These are phyloP conservation scores for Lactarius akahatsu DNA, from an alignment of 768 basidiomycete species.

Conservation along the genomic window DNA sequence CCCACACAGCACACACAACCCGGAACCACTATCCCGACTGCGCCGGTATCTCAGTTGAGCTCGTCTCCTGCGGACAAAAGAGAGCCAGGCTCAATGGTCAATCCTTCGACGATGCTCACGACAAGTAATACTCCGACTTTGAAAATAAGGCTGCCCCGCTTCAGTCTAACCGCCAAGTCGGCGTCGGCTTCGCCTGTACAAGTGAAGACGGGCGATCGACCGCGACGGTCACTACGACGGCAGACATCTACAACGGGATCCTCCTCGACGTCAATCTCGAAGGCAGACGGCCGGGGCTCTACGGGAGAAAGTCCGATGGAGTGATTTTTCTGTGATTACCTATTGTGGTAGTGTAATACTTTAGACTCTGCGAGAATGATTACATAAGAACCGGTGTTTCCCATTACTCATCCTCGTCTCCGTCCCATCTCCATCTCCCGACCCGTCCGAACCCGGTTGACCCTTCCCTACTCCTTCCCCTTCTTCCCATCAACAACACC, in stretches of 20 bases:
- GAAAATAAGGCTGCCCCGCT: constrained; percentile 27
- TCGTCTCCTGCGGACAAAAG: constrained; percentile 11
- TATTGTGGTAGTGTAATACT: neutral
- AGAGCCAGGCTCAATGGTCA: constrained; percentile 4
- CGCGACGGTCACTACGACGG: constrained; percentile 26
- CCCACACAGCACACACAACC: neutral
- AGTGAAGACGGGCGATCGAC: constrained; percentile 14
- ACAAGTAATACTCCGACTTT: constrained; percentile 16
- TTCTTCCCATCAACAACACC: neutral
- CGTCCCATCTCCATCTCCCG: neutral
- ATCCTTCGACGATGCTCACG: constrained; percentile 9
- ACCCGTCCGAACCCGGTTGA: neutral
- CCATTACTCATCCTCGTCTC: neutral
- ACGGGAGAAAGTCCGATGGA: constrained; percentile 22
- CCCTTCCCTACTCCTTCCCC: neutral
- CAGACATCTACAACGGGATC: constrained; percentile 26
- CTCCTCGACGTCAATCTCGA: constrained; percentile 26
- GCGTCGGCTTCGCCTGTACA: constrained; percentile 20
- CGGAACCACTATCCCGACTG: neutral
- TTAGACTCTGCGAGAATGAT: constrained; percentile 15
- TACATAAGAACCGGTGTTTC: constrained; percentile 12
- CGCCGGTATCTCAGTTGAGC: constrained; percentile 5
- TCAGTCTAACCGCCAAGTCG: constrained; percentile 20
- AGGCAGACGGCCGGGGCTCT: constrained; percentile 20
- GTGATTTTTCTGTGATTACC: constrained; percentile 10